phyloP scores from a whole-genome alignment of 139 green algal genomes.

The Chlorella sp. region DNA sequence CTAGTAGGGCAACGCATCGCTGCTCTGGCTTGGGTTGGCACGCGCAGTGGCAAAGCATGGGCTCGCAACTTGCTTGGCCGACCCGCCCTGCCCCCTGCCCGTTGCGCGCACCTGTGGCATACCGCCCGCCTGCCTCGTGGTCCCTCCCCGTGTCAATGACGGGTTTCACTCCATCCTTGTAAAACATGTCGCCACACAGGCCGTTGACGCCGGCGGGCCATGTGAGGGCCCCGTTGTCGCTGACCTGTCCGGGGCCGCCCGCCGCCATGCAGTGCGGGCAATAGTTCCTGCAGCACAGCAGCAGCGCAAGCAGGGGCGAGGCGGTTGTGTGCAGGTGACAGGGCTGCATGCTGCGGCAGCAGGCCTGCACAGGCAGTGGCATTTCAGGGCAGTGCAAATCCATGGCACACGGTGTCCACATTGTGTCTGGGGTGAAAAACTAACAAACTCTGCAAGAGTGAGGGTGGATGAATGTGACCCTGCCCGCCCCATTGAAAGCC shows the following conservation, averaged over 20 bases:
- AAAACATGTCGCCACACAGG: constrained; percentile 26
- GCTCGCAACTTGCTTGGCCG: not conserved
- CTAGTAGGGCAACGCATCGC: too few species aligned
- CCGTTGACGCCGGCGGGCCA: constrained; percentile 4
- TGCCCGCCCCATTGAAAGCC: not conserved
- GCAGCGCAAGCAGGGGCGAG: not conserved
- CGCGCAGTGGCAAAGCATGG: not conserved
- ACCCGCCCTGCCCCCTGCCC: not conserved
- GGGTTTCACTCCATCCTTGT: not conserved
- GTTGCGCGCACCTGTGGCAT: not conserved
- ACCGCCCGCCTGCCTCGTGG: constrained; percentile 25
- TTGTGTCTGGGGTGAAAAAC: too few species aligned
- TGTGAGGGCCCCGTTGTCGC: not conserved
- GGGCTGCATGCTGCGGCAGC: too few species aligned
- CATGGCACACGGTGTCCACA: not conserved
- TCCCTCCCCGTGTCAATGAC: not conserved
- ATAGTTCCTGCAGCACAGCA: not conserved
- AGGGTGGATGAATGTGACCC: not conserved
- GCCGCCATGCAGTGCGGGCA: constrained; percentile 30
- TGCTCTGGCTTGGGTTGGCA: too few species aligned
- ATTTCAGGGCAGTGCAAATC: not conserved
- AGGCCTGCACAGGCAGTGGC: not conserved
- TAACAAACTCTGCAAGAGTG: not conserved
- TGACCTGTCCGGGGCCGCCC: constrained; percentile 11
- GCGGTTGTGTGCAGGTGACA: too few species aligned